Base-by-base conservation (phyloP, 108 stramenopile species). In the Cylindrotheca fusiformis region DNA sequence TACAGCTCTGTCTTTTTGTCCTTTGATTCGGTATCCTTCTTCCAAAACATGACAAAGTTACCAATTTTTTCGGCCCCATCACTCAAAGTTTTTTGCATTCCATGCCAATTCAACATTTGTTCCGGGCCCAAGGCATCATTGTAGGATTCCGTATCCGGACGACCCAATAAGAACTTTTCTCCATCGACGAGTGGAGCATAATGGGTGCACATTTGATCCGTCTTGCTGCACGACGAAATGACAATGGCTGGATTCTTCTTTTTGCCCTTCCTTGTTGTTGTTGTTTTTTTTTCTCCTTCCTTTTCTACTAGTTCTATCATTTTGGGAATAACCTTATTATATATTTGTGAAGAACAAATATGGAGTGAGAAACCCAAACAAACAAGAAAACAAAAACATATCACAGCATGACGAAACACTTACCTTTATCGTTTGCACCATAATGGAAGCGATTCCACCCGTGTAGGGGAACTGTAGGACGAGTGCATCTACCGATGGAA, bases 121-220 rank as follows among this genome's bases (percentile, higher is more conserved):
- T 67, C 65, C 46, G 22, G 10, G 17, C 31, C 45, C 20, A 67
- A 28, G 1, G 4, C 52, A 18, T 46, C 33, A 19, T 44, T 25
- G 49, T 76, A 76, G 22, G 60, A 32, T 52, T 74, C 32, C 3
- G 64, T 50, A 32, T 77, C 49, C 19, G 48, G 50, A 57, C 60
- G 55, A 53, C 90, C 81, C 63, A 68, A 68, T 36, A 76, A 80
- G 71, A 91, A 91, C 18, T 68, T 58, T 58, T 80, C 66, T 14
- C 69, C 56, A 25, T 79, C 57, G 10, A 46, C 57, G 24, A 91
- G 67, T 2, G 90, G 90, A 60, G 77, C 75, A 63, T 88, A 90
- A 58, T 86, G 83, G 19, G 82, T 88, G 52, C 92, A 94, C 77
- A 87, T 83, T 62, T 66, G 56, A 31, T 88, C 70, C 33, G 62